Conservation (phyloP, 495 filamentous ascomycete species). For the Tirmania nivea region DNA sequence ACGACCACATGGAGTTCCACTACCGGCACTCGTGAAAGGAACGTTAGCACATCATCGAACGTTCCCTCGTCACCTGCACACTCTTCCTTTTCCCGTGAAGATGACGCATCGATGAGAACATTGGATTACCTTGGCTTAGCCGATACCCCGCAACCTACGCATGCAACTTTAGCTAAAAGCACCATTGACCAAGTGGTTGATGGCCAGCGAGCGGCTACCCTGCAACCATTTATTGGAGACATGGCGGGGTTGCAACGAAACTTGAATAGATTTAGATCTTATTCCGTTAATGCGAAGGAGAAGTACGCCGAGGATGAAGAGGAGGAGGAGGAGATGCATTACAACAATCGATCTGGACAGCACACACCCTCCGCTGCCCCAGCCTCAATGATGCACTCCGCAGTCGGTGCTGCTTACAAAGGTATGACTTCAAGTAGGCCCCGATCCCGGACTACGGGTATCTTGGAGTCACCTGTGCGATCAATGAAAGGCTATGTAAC, state of each 20-base stretch:
- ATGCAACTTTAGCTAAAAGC: slow-evolving; percentile 44
- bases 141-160: slow-evolving; percentile 71
- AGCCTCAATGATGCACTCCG: background rate
- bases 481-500: slow-evolving; percentile 58
- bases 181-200: slow-evolving; percentile 33
- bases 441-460: slow-evolving; percentile 70
- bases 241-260: slow-evolving; percentile 53
- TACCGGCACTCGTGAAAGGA: slow-evolving; percentile 54
- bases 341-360: background rate
- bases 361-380: background rate
- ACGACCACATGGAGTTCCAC: slow-evolving; percentile 59
- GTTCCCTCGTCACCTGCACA: slow-evolving; percentile 70
- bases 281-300: slow-evolving; percentile 95
- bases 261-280: slow-evolving; percentile 76
- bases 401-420: background rate
- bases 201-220: slow-evolving; percentile 27
- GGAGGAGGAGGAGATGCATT: slow-evolving; percentile 42
- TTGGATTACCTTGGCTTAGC: slow-evolving; percentile 89
- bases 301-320: slow-evolving; percentile 91
- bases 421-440: slow-evolving; percentile 42
- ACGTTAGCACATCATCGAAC: slow-evolving; percentile 50
- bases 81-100: slow-evolving; percentile 75
- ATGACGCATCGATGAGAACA: slow-evolving; percentile 70
- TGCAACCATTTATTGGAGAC: slow-evolving; percentile 57
- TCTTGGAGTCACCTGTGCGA: slow-evolving; percentile 63